Evolutionary conservation across 768 basidiomycete species (phyloP).

Genomic region (Calocybe gangraenosa): DNA sequence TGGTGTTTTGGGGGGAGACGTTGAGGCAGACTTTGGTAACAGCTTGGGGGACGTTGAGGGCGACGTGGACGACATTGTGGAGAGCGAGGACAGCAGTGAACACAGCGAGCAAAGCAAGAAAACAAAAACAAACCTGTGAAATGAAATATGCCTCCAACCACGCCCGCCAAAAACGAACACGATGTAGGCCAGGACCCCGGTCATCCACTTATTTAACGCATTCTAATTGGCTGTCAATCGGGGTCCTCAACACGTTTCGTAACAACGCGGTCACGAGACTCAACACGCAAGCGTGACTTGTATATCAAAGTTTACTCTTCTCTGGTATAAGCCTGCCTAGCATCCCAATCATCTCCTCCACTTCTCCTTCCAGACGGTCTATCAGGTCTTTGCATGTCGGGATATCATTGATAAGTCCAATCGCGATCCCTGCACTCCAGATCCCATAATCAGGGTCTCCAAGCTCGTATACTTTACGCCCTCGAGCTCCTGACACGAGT

Average conservation of each 20-base stretch:
- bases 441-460: slow-evolving; percentile 88
- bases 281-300: too few relatives aligned
- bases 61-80: slow-evolving; percentile 15
- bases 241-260: slow-evolving; percentile 24
- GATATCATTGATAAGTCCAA: slow-evolving; percentile 79
- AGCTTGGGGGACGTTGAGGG: slow-evolving; percentile 15
- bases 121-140: slow-evolving; percentile 12
- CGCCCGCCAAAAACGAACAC: slow-evolving; percentile 20
- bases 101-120: slow-evolving; percentile 18
- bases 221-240: slow-evolving; percentile 18
- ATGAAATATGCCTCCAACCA: slow-evolving; percentile 15
- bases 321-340: slow-evolving; percentile 30
- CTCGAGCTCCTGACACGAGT: slow-evolving; percentile 67
- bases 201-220: slow-evolving; percentile 5
- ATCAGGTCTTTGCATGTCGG: slow-evolving; percentile 78
- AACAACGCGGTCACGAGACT: slow-evolving; percentile 23
- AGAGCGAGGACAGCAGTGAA: slow-evolving; percentile 28
- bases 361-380: slow-evolving; percentile 66
- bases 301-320: slow-evolving; percentile 36
- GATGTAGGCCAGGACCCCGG: slow-evolving; percentile 28
- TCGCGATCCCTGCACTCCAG: slow-evolving; percentile 66
- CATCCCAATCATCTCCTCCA: slow-evolving; percentile 58
- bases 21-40: slow-evolving; percentile 20
- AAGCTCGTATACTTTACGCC: slow-evolving; percentile 71
- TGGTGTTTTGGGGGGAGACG: slow-evolving; percentile 41